Conservation (phyloP, 306 rosid genomes). For the Cercis canadensis region DNA sequence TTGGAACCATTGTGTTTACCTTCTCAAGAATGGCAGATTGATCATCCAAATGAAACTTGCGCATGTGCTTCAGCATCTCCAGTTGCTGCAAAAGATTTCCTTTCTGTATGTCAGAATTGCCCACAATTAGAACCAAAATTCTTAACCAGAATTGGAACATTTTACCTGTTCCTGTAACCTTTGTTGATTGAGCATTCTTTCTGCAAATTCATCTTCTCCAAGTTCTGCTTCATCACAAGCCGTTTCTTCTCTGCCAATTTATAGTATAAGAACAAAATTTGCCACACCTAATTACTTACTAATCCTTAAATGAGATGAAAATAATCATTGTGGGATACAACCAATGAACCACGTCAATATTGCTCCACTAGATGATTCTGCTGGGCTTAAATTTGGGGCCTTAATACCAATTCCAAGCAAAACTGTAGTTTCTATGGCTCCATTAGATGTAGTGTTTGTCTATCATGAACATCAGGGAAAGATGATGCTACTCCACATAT, state of each 20-base stretch:
- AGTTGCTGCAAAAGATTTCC: slow-evolving; percentile 67
- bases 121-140: slow-evolving; percentile 8
- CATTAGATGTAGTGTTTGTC: too few species aligned
- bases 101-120: slow-evolving; percentile 27
- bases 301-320: too few species aligned
- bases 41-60: slow-evolving; percentile 72
- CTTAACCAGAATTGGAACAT: slow-evolving; percentile 4
- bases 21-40: slow-evolving; percentile 81
- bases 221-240: slow-evolving; percentile 95
- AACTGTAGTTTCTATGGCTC: not conserved
- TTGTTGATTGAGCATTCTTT: slow-evolving; percentile 58
- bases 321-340: not conserved
- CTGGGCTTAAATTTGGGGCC: too few species aligned
- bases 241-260: slow-evolving; percentile 74
- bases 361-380: not conserved
- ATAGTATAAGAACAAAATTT: slow-evolving; percentile 20
- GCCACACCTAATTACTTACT: too few species aligned
- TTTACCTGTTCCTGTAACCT: slow-evolving; percentile 67
- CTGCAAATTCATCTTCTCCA: slow-evolving; percentile 69
- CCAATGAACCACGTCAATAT: not conserved
- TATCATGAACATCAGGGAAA: too few species aligned
- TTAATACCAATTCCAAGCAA: not conserved
- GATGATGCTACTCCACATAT: too few species aligned
- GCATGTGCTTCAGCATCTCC: slow-evolving; percentile 83
- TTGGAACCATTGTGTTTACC: slow-evolving; percentile 45